A percentile compares a stretch with the other conserved stretches of the same genome.
Conservation (phyloP, 306 rosid genomes). For the Quercus aquifolioides region DNA sequence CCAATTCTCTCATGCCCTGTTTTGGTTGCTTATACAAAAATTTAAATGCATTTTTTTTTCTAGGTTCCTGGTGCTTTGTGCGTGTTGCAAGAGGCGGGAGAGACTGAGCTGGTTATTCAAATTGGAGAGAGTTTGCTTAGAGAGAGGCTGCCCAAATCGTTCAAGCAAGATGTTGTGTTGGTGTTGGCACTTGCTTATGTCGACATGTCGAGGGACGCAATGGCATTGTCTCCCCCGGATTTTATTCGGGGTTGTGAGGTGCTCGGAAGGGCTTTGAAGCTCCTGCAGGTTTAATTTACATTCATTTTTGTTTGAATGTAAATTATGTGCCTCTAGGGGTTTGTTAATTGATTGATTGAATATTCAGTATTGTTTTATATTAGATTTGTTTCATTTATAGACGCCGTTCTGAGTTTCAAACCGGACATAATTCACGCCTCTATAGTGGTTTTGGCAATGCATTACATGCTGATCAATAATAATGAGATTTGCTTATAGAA, state of each 20-base stretch:
- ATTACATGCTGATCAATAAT: background rate
- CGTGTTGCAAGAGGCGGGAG: conserved; percentile 89
- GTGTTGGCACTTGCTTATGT: conserved; percentile 86
- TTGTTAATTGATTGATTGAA: too few species aligned
- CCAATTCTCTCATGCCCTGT: background rate
- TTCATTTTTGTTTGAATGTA: too few species aligned
- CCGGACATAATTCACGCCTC: too few species aligned
- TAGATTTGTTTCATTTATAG: too few species aligned
- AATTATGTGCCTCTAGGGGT: too few species aligned
- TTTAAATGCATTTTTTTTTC: background rate
- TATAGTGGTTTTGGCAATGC: background rate
- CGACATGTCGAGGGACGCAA: conserved; percentile 87
- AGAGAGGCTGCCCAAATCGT: conserved; percentile 84
- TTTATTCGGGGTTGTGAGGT: conserved; percentile 76
- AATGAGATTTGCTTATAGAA: background rate
- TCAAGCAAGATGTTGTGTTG: conserved; percentile 92
- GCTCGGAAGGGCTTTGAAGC: conserved; percentile 92
- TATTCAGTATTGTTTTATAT: too few species aligned
- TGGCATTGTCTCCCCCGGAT: conserved; percentile 80
- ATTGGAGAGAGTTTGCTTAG: conserved; percentile 74
- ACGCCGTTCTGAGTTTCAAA: too few species aligned
- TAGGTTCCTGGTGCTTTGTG: conserved; percentile 97
- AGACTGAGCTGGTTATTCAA: conserved; percentile 65
- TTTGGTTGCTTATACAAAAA: background rate
- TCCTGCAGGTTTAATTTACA: conserved; percentile 49